phyloP scores from a whole-genome alignment of 306 rosid species.

The Medicago ruthenica region DNA sequence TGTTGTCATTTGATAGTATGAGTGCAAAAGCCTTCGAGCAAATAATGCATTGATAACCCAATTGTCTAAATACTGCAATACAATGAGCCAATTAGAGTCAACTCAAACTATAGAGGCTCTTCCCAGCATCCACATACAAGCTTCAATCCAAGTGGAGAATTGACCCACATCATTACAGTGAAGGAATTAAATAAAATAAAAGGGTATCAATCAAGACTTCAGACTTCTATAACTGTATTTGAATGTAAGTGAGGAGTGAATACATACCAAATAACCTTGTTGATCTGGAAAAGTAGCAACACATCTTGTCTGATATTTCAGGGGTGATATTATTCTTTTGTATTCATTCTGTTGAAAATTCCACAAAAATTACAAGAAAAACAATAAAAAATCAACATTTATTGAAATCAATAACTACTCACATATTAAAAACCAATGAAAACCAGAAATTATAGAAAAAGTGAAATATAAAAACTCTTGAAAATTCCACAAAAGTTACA shows the following conservation, averaged over 20 bases:
- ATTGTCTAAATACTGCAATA: constrained; percentile 20
- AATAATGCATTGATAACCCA: constrained; percentile 32
- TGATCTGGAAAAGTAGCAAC: constrained; percentile 97
- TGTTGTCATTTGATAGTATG: neutral
- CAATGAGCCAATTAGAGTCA: constrained; percentile 13
- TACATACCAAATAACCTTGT: constrained; percentile 91
- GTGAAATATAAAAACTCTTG: too few relatives aligned
- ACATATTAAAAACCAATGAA: constrained; percentile 30
- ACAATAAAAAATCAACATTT: neutral
- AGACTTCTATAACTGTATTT: neutral
- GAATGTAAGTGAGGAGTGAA: constrained; percentile 18
- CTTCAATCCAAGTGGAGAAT: constrained; percentile 22
- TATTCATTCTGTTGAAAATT: constrained; percentile 67
- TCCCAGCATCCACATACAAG: neutral
- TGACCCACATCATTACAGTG: constrained; percentile 7
- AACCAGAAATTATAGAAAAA: constrained; percentile 21
- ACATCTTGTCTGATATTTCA: constrained; percentile 96
- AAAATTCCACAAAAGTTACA: too few relatives aligned
- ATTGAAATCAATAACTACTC: constrained; percentile 25
- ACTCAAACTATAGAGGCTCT: constrained; percentile 14
- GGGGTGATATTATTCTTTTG: constrained; percentile 82
- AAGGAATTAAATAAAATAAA: constrained; percentile 13
- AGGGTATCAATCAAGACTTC: constrained; percentile 12
- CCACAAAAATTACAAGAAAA: constrained; percentile 32
- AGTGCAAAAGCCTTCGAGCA: constrained; percentile 18